Evolutionary conservation across 805 yeast genomes (phyloP).

Genomic region (Cyberlindnera maritima): DNA sequence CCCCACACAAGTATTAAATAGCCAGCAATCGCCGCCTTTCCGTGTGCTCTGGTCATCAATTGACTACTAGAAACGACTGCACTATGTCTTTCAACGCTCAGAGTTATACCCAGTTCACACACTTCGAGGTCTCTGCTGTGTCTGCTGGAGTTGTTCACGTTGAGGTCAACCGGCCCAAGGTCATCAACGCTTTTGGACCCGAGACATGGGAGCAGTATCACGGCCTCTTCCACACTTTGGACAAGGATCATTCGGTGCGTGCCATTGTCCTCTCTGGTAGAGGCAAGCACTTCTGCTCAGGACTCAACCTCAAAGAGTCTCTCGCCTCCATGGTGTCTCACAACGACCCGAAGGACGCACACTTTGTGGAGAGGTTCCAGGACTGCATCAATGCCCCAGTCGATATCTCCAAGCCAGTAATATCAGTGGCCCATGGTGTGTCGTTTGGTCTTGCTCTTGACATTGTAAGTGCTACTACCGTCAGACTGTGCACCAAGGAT

Average conservation of each 20-base stretch:
- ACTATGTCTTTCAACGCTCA: background rate
- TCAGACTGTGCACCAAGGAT: slow-evolving; percentile 54
- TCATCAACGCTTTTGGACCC: slow-evolving; percentile 56
- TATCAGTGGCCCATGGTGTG: slow-evolving; percentile 63
- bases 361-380: slow-evolving; percentile 57
- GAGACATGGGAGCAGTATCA: slow-evolving; percentile 57
- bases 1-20: no score
- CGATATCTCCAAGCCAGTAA: slow-evolving; percentile 54
- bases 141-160: slow-evolving; percentile 46
- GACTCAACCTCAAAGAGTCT: slow-evolving; percentile 51
- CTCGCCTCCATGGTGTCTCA: slow-evolving; percentile 18
- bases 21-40: no score
- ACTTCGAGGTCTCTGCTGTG: slow-evolving; percentile 19
- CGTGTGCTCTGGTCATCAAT: no score
- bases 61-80: background rate
- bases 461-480: slow-evolving; percentile 54
- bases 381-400: slow-evolving; percentile 48
- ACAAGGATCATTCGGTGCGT: slow-evolving; percentile 40
- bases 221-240: slow-evolving; percentile 41
- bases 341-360: slow-evolving; percentile 26
- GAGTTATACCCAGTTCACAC: slow-evolving; percentile 11
- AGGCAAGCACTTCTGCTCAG: slow-evolving; percentile 60
- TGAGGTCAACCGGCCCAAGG: slow-evolving; percentile 58
- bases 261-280: slow-evolving; percentile 56
- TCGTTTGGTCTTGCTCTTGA: slow-evolving; percentile 68